A percentile compares a stretch with the other conserved stretches of the same genome.
phyloP scores from a whole-genome alignment of 305 asterid species.

The Galium porrigens region DNA sequence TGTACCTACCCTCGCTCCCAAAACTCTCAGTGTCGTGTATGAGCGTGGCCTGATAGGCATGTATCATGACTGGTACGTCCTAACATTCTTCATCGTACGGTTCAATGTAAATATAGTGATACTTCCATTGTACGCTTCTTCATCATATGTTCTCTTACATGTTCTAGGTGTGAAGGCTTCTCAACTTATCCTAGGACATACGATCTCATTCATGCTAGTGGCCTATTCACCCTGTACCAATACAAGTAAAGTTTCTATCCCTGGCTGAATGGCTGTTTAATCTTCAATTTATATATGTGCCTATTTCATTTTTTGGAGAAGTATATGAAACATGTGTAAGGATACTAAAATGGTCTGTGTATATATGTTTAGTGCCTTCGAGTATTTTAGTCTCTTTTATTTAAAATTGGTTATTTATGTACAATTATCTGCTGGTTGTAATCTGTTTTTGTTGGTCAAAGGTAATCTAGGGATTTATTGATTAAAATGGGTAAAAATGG shows the following conservation, averaged over 20 bases:
- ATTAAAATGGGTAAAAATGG: neutral
- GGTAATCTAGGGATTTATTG: neutral
- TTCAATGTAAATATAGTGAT: neutral
- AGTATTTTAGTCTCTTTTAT: neutral
- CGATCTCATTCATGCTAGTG: constrained; percentile 69
- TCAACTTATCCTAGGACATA: constrained; percentile 90
- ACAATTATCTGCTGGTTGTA: neutral
- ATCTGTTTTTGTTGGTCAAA: neutral
- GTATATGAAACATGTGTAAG: neutral
- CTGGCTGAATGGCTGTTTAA: neutral
- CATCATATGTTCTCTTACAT: constrained; percentile 1
- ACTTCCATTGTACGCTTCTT: neutral
- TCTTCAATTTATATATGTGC: too few relatives aligned
- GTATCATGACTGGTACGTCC: constrained; percentile 68
- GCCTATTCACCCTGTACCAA: constrained; percentile 50
- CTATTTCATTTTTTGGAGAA: neutral
- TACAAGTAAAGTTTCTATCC: constrained; percentile 46
- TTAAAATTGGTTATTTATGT: neutral
- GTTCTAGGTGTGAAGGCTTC: constrained; percentile 81
- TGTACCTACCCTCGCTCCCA: constrained; percentile 60
- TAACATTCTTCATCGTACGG: neutral
- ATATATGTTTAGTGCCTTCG: neutral
- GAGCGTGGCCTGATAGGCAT: constrained; percentile 87
- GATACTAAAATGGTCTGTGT: neutral
- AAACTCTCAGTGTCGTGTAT: constrained; percentile 52